phyloP scores from a whole-genome alignment of 208 protist genomes.

The Wallacemonas sp. region DNA sequence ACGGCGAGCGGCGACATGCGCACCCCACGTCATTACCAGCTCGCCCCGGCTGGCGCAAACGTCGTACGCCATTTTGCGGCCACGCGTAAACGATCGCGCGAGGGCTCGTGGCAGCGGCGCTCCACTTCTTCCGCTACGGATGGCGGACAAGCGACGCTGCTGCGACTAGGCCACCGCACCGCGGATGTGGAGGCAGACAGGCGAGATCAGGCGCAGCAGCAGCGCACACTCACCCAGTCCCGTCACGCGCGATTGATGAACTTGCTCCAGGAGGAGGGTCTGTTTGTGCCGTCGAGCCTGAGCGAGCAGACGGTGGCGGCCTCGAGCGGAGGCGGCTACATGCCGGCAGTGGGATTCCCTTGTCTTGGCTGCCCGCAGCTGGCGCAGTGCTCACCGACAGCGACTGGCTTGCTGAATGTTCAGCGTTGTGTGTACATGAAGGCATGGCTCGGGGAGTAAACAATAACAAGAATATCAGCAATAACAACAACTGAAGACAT shows the following conservation, averaged over 20 bases:
- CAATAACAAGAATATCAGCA: too few species aligned
- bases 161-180: background rate
- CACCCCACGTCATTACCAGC: slow-evolving; percentile 42
- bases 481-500: too few species aligned
- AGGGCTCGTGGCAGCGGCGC: background rate
- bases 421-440: slow-evolving; percentile 54
- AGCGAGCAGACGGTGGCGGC: slow-evolving; percentile 8
- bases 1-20: background rate
- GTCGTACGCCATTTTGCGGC: slow-evolving; percentile 79
- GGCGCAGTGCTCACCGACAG: slow-evolving; percentile 39
- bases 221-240: background rate
- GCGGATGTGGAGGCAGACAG: slow-evolving; percentile 1
- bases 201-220: background rate
- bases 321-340: slow-evolving; percentile 34
- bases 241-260: background rate
- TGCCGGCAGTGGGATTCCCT: slow-evolving; percentile 73
- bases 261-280: slow-evolving; percentile 5
- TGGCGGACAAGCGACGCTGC: background rate
- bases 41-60: slow-evolving; percentile 44
- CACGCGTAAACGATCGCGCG: slow-evolving; percentile 12
- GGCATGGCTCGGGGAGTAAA: slow-evolving; percentile 57
- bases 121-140: background rate
- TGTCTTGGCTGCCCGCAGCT: slow-evolving; percentile 82
- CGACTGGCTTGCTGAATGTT: slow-evolving; percentile 52
- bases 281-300: slow-evolving; percentile 12